Evolutionary conservation across 163 green algal species (phyloP), one percentile per base, ranked within the genome.

Genomic region (Smithsoniella earleae): DNA sequence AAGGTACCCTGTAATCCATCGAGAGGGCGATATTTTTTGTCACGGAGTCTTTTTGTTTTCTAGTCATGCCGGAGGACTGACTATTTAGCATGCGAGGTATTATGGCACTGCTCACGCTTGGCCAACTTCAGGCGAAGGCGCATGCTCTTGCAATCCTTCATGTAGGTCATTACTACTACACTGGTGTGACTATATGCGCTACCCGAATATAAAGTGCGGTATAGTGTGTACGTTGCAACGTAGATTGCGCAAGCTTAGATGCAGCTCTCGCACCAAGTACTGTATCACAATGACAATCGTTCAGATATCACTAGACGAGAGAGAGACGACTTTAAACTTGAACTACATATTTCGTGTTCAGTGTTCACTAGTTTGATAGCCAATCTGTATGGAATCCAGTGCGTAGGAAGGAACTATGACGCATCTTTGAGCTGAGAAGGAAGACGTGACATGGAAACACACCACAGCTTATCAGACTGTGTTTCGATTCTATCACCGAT

Each of bases 391-490:
- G 40, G 10, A 49, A 22, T 13, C 40, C 40, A 49, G 40, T 49
- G 40, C 40, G 40, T 10, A 49, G 13, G 13, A 10, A 49, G 40
- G n/a, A n/a, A n/a, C n/a, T n/a, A n/a, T n/a, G n/a, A n/a, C n/a
- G n/a, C n/a, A n/a, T n/a, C n/a, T n/a, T 49, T 10, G 10, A 49
- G 40, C 40, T 13, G 40, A 49, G 40, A 49, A 49, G 40, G 40
- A 22, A 13, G 40, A 33, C 13, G 33, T 8, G 6, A 13, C 25
- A 36, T 65, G 6, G 52, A 6, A 13, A 25, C 58, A 33, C 25
- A 69, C 58, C 58, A 69, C 22, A 69, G 58, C 34, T 69, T 69
- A 13, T 69, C 58, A 0, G n/a, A 33, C 34, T 69, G 30, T 16
- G 20, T 69, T 34, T 69, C 58, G 34, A 69, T 40, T 30, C 25